phyloP scores from a whole-genome alignment of 352 stramenopile genomes.

The Pythium aphanidermatum region DNA sequence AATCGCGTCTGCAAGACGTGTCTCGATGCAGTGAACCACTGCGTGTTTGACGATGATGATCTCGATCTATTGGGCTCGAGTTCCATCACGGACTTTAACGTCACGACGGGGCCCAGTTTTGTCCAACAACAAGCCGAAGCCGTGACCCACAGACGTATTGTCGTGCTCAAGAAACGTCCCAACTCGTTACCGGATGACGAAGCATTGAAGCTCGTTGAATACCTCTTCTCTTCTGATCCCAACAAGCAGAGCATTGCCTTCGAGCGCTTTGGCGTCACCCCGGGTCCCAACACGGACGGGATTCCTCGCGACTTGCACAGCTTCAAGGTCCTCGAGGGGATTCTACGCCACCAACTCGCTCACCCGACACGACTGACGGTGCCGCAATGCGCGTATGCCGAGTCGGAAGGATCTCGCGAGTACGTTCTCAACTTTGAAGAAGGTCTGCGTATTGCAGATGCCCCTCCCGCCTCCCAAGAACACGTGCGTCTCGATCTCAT shows the following conservation, averaged over 20 bases:
- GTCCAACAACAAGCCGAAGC: slow-evolving; percentile 17
- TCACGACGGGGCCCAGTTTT: slow-evolving; percentile 12
- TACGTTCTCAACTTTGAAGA: slow-evolving; percentile 32
- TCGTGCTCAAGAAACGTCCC: slow-evolving; percentile 14
- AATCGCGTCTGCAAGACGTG: slow-evolving; percentile 28
- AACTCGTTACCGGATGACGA: slow-evolving; percentile 17
- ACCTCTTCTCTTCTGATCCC: slow-evolving; percentile 26
- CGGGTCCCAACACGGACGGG: background rate
- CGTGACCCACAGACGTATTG: slow-evolving; percentile 4
- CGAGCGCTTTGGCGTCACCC: slow-evolving; percentile 18
- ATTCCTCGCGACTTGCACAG: slow-evolving; percentile 1
- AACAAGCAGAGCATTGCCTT: slow-evolving; percentile 24
- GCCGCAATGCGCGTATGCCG: slow-evolving; percentile 18
- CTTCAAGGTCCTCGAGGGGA: slow-evolving; percentile 15
- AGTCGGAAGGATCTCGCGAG: slow-evolving; percentile 13
- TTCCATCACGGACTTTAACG: slow-evolving; percentile 16
- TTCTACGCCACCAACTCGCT: slow-evolving; percentile 15
- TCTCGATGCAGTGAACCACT: slow-evolving; percentile 16
- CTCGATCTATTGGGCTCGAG: slow-evolving; percentile 21
- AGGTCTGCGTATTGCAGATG: slow-evolving; percentile 23
- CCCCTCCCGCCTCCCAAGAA: slow-evolving; percentile 15
- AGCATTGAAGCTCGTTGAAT: slow-evolving; percentile 25
- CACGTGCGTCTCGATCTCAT: slow-evolving; percentile 22
- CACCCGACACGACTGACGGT: slow-evolving; percentile 12
- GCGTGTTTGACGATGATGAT: slow-evolving; percentile 30